Evolutionary conservation across 805 yeast species (phyloP), one percentile per base, ranked within the genome.

Genomic region (Lipomyces starkeyi): DNA sequence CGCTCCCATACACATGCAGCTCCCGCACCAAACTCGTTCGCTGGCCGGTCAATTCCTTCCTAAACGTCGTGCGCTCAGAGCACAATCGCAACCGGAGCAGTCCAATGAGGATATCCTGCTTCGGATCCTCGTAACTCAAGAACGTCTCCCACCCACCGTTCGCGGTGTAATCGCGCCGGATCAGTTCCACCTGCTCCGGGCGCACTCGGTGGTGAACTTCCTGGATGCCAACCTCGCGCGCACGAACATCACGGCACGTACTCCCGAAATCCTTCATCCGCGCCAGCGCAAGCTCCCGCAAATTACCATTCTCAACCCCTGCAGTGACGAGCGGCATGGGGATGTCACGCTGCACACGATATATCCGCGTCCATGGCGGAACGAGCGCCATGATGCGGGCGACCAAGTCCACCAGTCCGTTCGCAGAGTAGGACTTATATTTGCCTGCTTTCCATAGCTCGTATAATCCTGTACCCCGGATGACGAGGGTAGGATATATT

Each of bases 121-220:
- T 91, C 58, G 98, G 98, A 79, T 95, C 99, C 79, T 95, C 99
- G 78, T 95, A 95, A 17, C 96, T 88, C 69, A 95, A 81, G 78
- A 95, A 95, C 0, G 99, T 95, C 81, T 95, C 98, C 98, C 98
- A 95, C 25, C 98, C 98, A 29, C 97, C 98, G 76, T 95, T 95
- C 56, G 99, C 99, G 73, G 90, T 90, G 80, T 95, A 95, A 78
- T 95, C 99, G 77, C 99, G 87, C 78, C 99, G 86, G 64, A 95
- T 91, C 64, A 95, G 82, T 79, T 95, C 99, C 20, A 95, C 97
- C 79, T 95, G 98, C 77, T 95, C 98, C 0, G 99, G 99, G 58
- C 90, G 90, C 29, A 95, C 96, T 78, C 93, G 93, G 78, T 93
- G 97, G 78, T 95, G 99, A 2, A 95, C 98, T 77, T 95, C 99